phyloP scores from a whole-genome alignment of 2,329 filamentous ascomycete genomes.

The Diaporthe velutina region DNA sequence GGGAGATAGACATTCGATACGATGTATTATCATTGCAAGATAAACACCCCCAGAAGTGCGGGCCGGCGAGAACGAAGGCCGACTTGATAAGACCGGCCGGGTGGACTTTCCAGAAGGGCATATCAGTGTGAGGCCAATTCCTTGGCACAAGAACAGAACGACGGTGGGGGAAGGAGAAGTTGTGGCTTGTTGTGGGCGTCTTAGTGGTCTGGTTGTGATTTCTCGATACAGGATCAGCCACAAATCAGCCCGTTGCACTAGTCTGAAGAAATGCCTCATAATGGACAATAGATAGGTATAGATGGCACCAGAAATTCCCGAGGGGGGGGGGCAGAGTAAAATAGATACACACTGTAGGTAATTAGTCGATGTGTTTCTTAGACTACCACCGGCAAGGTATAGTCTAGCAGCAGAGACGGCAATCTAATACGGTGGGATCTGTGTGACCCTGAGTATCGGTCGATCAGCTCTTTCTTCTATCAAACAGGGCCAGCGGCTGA shows the following conservation, averaged over 20 bases:
- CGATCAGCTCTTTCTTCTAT: not conserved
- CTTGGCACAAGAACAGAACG: not conserved
- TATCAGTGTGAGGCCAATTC: not conserved
- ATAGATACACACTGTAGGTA: not conserved
- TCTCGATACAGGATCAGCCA: not conserved
- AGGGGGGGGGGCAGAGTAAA: no score
- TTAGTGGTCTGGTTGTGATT: not conserved
- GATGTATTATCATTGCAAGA: not conserved
- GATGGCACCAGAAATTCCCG: not conserved
- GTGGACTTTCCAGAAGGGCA: not conserved
- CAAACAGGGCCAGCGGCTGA: not conserved
- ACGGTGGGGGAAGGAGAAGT: not conserved
- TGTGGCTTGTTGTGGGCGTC: not conserved
- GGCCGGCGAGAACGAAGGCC: not conserved
- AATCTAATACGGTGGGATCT: no score
- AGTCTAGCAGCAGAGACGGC: not conserved
- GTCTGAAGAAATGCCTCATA: not conserved
- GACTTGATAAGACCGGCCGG: not conserved
- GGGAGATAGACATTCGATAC: not conserved
- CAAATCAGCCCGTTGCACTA: not conserved
- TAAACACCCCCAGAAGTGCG: not conserved
- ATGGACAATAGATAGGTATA: not conserved
- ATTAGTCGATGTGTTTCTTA: not conserved
- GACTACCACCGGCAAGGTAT: not conserved
- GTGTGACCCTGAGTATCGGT: not conserved